Base-by-base conservation (phyloP, 1,284 basidiomycete species). In the Ustanciosporium gigantosporum region DNA sequence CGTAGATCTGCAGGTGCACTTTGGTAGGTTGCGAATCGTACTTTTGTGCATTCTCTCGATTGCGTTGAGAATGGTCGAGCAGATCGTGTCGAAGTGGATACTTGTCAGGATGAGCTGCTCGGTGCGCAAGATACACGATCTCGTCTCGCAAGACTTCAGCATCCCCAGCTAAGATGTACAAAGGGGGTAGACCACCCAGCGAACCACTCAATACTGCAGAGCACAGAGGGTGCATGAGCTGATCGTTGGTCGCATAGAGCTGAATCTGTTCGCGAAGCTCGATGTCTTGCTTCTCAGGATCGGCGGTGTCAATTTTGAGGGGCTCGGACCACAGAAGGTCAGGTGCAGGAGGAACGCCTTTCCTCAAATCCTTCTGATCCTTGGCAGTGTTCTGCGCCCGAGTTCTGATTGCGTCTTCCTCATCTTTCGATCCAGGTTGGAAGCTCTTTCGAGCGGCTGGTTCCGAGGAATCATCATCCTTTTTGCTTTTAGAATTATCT, bases 91-190 rank as follows among this genome's bases (percentile, higher is more conserved):
- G 83, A 5, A 90, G 69, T 0, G 88, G 87, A 71, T 86, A 92
- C 58, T 81, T 81, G 0, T 85, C 84, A 0, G 94, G 94, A 74
- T 90, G 80, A 2, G 90, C 90, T 13, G 94, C 94, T 69, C 88
- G 91, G 74, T 97, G 93, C 0, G 94, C 92, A 5, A 81, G 14
- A 44, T 76, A 97, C 29, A 96, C 85, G 37, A 91, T 87, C 79
- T 97, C 93, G 73, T 98, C 94, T 38, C 73, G 66, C 32, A 97
- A 79, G 0, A 96, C 91, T 79, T 98, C 94, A 66, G 87, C 87
- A 66, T 97, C 88, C 27, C 94, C 88, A 1, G 79, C 81, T 11
- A 94, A 86, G 62, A 98, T 81, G 39, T 91, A 81, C 39, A 97
- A 76, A 3, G 94, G 93, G 1, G 91, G 91, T 0, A 98, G 79